phyloP scores from a whole-genome alignment of 2,329 filamentous ascomycete genomes.

The Blastomyces percursus region DNA sequence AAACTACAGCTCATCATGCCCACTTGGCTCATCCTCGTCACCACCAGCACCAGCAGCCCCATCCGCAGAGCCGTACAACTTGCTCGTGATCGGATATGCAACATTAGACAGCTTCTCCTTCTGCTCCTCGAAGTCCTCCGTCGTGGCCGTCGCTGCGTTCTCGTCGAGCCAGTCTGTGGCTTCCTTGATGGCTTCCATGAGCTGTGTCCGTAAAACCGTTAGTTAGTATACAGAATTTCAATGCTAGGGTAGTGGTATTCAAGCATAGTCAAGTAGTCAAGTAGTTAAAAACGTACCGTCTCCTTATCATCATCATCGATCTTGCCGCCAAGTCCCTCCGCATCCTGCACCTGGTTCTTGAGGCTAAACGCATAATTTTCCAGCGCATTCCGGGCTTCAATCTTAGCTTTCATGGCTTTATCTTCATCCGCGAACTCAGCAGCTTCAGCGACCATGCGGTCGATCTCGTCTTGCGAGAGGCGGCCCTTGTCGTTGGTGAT shows the following conservation, averaged over 20 bases:
- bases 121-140: slow-evolving; percentile 98
- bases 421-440: slow-evolving; percentile 99
- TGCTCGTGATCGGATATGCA: slow-evolving; percentile 97
- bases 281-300: slow-evolving; percentile 48
- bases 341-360: slow-evolving; percentile 98
- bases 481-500: slow-evolving; percentile 99
- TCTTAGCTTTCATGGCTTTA: slow-evolving; percentile 94
- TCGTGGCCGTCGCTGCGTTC: slow-evolving; percentile 71
- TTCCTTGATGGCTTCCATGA: slow-evolving; percentile 95
- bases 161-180: slow-evolving; percentile 92
- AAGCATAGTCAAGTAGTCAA: not conserved
- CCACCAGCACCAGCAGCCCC: slow-evolving; percentile 40
- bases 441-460: slow-evolving; percentile 97
- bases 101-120: slow-evolving; percentile 97
- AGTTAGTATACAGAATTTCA: slow-evolving; percentile 18
- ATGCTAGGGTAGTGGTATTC: too few species aligned
- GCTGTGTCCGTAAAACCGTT: slow-evolving; percentile 18
- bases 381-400: slow-evolving; percentile 88
- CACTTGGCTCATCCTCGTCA: slow-evolving; percentile 59
- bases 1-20: slow-evolving; percentile 65
- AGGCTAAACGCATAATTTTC: slow-evolving; percentile 99
- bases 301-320: slow-evolving; percentile 99
- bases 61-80: slow-evolving; percentile 70
- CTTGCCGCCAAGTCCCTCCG: slow-evolving; percentile 95
- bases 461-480: slow-evolving; percentile 90